phyloP scores from a whole-genome alignment of 2,329 filamentous ascomycete species.

The Claviceps purpurea region DNA sequence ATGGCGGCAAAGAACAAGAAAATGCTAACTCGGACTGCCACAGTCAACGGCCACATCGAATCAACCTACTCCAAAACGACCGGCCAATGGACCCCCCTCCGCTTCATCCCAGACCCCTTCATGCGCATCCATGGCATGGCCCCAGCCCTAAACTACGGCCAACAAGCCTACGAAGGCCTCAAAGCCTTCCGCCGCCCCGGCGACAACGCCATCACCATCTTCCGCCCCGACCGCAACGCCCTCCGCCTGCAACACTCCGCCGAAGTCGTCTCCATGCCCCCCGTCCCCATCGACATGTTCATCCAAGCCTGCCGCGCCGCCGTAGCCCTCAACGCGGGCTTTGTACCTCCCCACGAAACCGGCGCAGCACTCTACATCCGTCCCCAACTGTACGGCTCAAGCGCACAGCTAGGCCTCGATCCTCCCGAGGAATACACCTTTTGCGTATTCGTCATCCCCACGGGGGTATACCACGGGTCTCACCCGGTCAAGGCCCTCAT shows the following conservation, averaged over 20 bases:
- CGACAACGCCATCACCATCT: slow-evolving; percentile 62
- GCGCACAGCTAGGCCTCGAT: slow-evolving; percentile 72
- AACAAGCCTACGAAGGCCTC: slow-evolving; percentile 96
- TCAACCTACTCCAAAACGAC: slow-evolving; percentile 66
- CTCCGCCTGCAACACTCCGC: slow-evolving; percentile 73
- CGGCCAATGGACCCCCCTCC: slow-evolving; percentile 62
- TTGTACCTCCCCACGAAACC: slow-evolving; percentile 77
- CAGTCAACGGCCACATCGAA: slow-evolving; percentile 90
- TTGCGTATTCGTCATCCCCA: slow-evolving; percentile 78
- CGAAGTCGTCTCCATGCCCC: slow-evolving; percentile 69
- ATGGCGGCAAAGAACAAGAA: no score
- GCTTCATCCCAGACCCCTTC: slow-evolving; percentile 71
- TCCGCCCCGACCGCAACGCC: slow-evolving; percentile 79
- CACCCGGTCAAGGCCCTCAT: slow-evolving; percentile 80
- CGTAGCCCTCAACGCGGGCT: slow-evolving; percentile 78
- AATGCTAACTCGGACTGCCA: not conserved
- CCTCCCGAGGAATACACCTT: slow-evolving; percentile 91
- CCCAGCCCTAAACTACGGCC: slow-evolving; percentile 89
- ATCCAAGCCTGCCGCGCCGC: slow-evolving; percentile 63
- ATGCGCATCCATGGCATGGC: slow-evolving; percentile 91
- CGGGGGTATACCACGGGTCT: slow-evolving; percentile 85
- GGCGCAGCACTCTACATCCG: slow-evolving; percentile 89
- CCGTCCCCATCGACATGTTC: slow-evolving; percentile 65
- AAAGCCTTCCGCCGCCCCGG: slow-evolving; percentile 80
- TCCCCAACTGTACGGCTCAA: slow-evolving; percentile 75